Evolutionary conservation across 2,329 filamentous ascomycete species (phyloP).

Genomic region (Trichoderma sp.): DNA sequence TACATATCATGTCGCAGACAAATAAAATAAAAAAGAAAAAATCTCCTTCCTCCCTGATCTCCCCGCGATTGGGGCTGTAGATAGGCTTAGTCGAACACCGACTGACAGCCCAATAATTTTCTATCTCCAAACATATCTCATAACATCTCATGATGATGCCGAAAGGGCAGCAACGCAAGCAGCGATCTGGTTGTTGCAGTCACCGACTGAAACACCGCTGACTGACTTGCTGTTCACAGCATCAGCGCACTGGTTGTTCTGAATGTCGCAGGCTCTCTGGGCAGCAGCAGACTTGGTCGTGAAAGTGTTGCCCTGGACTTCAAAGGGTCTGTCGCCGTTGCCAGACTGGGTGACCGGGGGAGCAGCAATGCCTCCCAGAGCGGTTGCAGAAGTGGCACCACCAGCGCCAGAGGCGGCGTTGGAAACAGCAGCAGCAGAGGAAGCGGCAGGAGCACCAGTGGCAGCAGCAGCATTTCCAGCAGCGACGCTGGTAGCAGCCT

Average conservation of each 20-base stretch:
- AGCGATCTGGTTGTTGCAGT: slow-evolving; percentile 58
- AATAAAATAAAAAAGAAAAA: slow-evolving; percentile 19
- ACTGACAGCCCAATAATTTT: slow-evolving; percentile 18
- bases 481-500: neutral
- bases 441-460: neutral
- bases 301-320: slow-evolving; percentile 60
- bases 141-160: slow-evolving; percentile 12
- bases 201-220: slow-evolving; percentile 44
- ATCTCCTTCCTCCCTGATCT: slow-evolving; percentile 20
- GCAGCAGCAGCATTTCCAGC: neutral
- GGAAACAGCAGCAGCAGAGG: slow-evolving; percentile 25
- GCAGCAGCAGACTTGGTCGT: slow-evolving; percentile 56
- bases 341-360: slow-evolving; percentile 53
- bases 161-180: slow-evolving; percentile 8
- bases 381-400: slow-evolving; percentile 35
- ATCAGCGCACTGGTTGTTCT: slow-evolving; percentile 62
- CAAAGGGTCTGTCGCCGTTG: slow-evolving; percentile 54
- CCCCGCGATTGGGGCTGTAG: slow-evolving; percentile 14
- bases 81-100: neutral
- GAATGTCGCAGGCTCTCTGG: slow-evolving; percentile 63
- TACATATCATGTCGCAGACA: slow-evolving; percentile 22
- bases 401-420: slow-evolving; percentile 27
- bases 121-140: slow-evolving; percentile 1
- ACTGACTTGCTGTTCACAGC: slow-evolving; percentile 55
- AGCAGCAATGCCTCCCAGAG: slow-evolving; percentile 54